These are phyloP conservation scores for Vaccinium darrowii DNA, from an alignment of 148 eudicot species.

Conservation along the genomic window DNA sequence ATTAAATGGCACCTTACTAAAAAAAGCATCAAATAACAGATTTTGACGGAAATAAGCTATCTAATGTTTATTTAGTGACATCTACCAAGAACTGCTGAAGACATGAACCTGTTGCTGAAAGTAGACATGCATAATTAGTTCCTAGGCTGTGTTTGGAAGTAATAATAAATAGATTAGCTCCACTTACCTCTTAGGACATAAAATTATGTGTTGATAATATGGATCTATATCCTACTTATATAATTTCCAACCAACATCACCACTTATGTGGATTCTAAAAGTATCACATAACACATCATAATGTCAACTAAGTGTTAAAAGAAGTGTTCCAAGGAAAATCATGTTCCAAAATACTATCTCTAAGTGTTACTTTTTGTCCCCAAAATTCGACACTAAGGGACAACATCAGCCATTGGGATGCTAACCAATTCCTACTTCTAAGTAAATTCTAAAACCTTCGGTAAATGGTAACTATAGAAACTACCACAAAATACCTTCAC, in stretches of 20 bases:
- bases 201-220: background rate
- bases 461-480: background rate
- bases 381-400: background rate
- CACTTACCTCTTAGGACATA: background rate
- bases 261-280: background rate
- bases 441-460: conserved; percentile 5
- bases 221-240: background rate
- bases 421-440: background rate
- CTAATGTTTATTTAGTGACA: conserved; percentile 2
- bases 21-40: background rate
- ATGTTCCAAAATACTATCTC: background rate
- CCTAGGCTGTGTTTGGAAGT: background rate
- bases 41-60: background rate
- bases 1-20: background rate
- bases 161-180: background rate
- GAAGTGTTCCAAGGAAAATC: background rate
- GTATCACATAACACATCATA: background rate
- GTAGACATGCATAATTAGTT: background rate
- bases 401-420: background rate
- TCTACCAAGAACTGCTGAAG: background rate
- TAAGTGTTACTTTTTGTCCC: background rate
- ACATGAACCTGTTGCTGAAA: conserved; percentile 6
- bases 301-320: background rate
- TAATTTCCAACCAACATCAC: background rate
- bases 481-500: conserved; percentile 12